These are phyloP conservation scores for Mycosphaerella arachidis DNA, from an alignment of 2,329 filamentous ascomycete species.

Conservation along the genomic window DNA sequence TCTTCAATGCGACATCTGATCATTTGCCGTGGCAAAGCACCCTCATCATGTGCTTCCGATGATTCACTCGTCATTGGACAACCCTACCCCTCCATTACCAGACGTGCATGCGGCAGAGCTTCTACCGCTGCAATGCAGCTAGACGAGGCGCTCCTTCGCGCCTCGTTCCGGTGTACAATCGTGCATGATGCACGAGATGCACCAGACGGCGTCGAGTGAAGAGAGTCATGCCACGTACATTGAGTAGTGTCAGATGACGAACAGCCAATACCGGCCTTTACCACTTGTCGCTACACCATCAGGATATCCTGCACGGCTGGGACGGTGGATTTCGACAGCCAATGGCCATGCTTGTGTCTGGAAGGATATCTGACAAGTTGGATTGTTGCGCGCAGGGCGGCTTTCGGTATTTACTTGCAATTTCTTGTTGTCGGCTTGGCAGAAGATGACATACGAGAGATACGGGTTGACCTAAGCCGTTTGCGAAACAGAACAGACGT, in stretches of 20 bases:
- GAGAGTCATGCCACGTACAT: conserved; percentile 7
- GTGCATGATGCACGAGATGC: background rate
- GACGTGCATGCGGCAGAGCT: conserved; percentile 1
- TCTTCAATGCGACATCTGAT: background rate
- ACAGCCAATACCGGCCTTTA: background rate
- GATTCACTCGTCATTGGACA: background rate
- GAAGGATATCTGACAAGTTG: background rate
- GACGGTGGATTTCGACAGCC: background rate
- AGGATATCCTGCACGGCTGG: background rate
- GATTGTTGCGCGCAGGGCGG: too few species aligned
- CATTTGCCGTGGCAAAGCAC: background rate
- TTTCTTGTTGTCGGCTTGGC: too few species aligned
- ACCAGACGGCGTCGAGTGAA: background rate
- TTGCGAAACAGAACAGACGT: too few species aligned
- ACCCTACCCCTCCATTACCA: background rate
- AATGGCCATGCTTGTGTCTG: background rate
- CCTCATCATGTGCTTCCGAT: background rate
- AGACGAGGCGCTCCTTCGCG: background rate
- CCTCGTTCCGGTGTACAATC: background rate
- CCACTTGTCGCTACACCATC: background rate
- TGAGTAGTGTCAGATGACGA: background rate
- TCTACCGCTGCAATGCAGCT: conserved; percentile 4
- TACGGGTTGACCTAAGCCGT: too few species aligned
- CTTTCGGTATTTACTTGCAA: too few species aligned
- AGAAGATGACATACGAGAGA: too few species aligned